Conservation (phyloP, 352 stramenopile genomes). For the Globisporangium cylindrosporum region DNA sequence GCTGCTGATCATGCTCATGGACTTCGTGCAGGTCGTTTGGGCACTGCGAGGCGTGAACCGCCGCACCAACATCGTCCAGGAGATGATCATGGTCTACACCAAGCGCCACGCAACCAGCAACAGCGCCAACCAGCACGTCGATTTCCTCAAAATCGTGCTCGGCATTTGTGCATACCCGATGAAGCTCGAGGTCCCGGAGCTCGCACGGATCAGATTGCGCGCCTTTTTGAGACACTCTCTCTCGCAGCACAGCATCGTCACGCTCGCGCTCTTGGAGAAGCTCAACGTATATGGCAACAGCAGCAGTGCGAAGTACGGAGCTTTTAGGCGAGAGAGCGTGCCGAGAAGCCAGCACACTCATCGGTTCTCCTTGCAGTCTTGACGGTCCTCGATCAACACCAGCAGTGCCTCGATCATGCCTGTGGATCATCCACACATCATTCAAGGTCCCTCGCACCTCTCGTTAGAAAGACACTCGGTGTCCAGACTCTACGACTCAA, state of each 20-base stretch:
- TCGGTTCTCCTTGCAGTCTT: not conserved
- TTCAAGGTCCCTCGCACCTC: not conserved
- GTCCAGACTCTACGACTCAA: not conserved
- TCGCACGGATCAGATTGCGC: conserved; percentile 3
- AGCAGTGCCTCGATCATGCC: not conserved
- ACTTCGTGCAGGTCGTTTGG: conserved; percentile 31
- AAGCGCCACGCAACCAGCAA: not conserved
- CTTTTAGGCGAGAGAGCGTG: not conserved
- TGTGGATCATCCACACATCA: not conserved
- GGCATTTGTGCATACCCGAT: not conserved
- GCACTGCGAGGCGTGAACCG: conserved; percentile 28
- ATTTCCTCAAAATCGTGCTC: conserved; percentile 4
- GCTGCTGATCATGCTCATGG: conserved; percentile 29
- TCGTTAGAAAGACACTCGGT: not conserved
- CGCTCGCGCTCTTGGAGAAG: not conserved
- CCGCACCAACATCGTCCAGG: conserved; percentile 6
- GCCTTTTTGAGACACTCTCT: not conserved
- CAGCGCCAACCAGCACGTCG: not conserved
- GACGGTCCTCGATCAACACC: not conserved
- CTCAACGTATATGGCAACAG: conserved; percentile 5
- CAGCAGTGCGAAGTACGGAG: not conserved
- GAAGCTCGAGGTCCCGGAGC: conserved; percentile 3
- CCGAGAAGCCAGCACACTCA: not conserved
- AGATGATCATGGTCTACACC: not conserved
- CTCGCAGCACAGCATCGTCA: not conserved